Percentiles rank a stretch among this genome's conserved stretches.
phyloP scores from a whole-genome alignment of 371 early-diverging fungal genomes.

The Funneliformis caledonium region DNA sequence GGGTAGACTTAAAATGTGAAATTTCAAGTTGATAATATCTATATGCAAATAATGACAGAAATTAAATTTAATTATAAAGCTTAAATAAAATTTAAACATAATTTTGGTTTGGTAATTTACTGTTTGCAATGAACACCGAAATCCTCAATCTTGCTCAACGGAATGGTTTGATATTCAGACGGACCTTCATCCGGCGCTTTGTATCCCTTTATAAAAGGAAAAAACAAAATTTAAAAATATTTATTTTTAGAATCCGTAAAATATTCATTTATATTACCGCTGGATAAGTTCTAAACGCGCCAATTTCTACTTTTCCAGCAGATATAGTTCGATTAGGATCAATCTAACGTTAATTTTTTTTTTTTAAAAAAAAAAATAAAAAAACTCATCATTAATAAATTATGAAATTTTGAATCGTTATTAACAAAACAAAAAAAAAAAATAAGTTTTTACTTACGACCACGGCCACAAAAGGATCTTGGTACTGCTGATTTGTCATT shows the following conservation, averaged over 20 bases:
- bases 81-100: conserved; percentile 4
- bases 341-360: conserved; percentile 58
- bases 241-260: conserved; percentile 11
- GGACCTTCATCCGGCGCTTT: conserved; percentile 76
- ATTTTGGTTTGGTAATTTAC: conserved; percentile 46
- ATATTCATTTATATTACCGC: conserved; percentile 54
- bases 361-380: not conserved
- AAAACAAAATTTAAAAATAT: not conserved
- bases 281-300: conserved; percentile 97
- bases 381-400: not conserved
- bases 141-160: conserved; percentile 94
- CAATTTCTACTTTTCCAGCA: conserved; percentile 96
- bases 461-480: conserved; percentile 95
- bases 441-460: conserved; percentile 64
- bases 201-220: conserved; percentile 60
- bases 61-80: conserved; percentile 7
- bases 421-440: conserved; percentile 6
- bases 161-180: conserved; percentile 84
- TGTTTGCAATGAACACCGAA: conserved; percentile 95
- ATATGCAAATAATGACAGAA: not conserved
- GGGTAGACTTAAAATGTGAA: conserved; percentile 89
- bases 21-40: conserved; percentile 92
- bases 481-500: conserved; percentile 91
- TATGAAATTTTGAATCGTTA: not conserved
- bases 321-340: conserved; percentile 97